Evolutionary conservation across 2,329 filamentous ascomycete genomes (phyloP), one percentile per base, ranked within the genome.

Genomic region (Dothiorella sarmentorum): DNA sequence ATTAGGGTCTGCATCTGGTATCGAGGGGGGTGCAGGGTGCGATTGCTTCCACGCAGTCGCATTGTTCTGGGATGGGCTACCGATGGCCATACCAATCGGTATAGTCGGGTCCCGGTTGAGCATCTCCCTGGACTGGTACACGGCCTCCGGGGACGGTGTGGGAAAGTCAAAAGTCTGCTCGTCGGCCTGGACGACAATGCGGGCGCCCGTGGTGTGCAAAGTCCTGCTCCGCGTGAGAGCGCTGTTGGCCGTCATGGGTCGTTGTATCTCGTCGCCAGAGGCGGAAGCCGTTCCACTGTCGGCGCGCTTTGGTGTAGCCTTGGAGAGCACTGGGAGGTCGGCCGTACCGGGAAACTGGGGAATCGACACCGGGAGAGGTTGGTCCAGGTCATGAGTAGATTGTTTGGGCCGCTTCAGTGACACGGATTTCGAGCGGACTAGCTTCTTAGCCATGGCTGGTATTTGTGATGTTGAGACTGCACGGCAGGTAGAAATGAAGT

Each of bases 61-160:
- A 66, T 66, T 27, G 61, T 64, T 60, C 64, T 66, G 33, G 69
- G 71, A 53, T 17, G 72, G 72, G 62, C 72, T 74, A 22, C 72
- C 73, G 24, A 75, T 60, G 27, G 73, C 73, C 47, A 75, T 71
- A 5, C 73, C 73, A 62, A 75, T 75, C 33, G 69, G 62, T 40
- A 67, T 65, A 13, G 38, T 60, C 13, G 13, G 24, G 49, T 65
- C 65, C 37, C 67, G 67, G 37, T 62, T 37, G 3, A 53, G 58
- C 47, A 65, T 61, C 49, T 73, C 66, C 9, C 67, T 64, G 51
- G 69, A 64, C 45, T 70, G 67, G 24, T 72, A 63, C 51, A 71
- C 62, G 17, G 67, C 68, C 42, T 67, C 67, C 61, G 55, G 68
- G 9, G 67, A 68, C 35, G 67, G 64, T 20, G 68, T 68, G 33